Evolutionary conservation across 768 basidiomycete genomes (phyloP).

Genomic region (Naganishia onofrii): DNA sequence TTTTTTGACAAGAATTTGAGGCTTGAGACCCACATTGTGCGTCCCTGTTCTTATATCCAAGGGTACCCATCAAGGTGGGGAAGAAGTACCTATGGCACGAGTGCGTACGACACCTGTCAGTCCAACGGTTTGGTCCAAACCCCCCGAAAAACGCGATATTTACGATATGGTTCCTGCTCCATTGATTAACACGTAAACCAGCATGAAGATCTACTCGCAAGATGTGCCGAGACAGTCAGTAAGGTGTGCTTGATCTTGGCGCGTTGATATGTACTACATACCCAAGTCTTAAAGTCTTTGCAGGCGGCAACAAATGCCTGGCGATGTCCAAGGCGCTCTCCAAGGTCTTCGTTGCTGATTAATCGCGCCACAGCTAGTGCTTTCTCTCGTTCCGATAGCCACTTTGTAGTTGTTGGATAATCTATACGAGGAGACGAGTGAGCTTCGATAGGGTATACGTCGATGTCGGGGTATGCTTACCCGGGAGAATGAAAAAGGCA

Average conservation of each 20-base stretch:
- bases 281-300: slow-evolving; percentile 48
- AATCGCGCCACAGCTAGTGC: slow-evolving; percentile 40
- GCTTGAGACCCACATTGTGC: slow-evolving; percentile 41
- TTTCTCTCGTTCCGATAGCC: slow-evolving; percentile 42
- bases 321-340: slow-evolving; percentile 39
- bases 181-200: slow-evolving; percentile 43
- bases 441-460: not conserved
- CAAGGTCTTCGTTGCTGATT: slow-evolving; percentile 28
- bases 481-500: slow-evolving; percentile 46
- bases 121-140: not conserved
- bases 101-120: not conserved
- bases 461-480: slow-evolving; percentile 9
- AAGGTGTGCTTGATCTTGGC: too few species aligned
- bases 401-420: slow-evolving; percentile 47
- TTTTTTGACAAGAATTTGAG: not conserved
- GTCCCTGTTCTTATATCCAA: slow-evolving; percentile 44
- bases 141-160: slow-evolving; percentile 45
- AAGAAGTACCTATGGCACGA: slow-evolving; percentile 41
- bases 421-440: slow-evolving; percentile 27
- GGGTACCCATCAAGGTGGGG: slow-evolving; percentile 39
- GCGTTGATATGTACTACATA: too few species aligned
- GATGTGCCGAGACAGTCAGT: too few species aligned
- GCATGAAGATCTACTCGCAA: slow-evolving; percentile 37
- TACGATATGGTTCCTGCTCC: slow-evolving; percentile 47
- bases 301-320: slow-evolving; percentile 42